Conservation (phyloP, 2,329 filamentous ascomycete species). For the Talaromyces sp. region DNA sequence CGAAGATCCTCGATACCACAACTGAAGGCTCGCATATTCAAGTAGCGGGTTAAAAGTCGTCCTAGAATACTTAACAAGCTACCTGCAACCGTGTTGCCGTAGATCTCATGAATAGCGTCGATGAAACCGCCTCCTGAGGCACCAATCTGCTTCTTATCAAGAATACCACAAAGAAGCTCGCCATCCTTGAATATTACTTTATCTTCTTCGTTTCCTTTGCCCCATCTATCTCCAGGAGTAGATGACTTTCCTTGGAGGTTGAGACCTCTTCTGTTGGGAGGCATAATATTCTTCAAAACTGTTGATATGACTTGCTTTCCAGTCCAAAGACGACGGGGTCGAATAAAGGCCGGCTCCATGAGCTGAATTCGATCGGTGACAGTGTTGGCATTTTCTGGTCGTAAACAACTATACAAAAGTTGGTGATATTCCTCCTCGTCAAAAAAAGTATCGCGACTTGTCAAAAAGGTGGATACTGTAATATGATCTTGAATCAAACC, state of each 20-base stretch:
- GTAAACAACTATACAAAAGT: constrained; percentile 82
- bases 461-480: constrained; percentile 87
- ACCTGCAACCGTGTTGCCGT: constrained; percentile 81
- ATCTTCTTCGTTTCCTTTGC: constrained; percentile 66
- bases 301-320: constrained; percentile 95
- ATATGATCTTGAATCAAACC: constrained; percentile 98
- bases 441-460: constrained; percentile 88
- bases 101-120: constrained; percentile 89
- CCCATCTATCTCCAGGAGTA: constrained; percentile 78
- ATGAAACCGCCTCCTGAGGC: constrained; percentile 82
- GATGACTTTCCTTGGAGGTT: constrained; percentile 77
- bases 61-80: constrained; percentile 86
- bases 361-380: constrained; percentile 77
- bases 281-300: constrained; percentile 86
- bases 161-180: constrained; percentile 81
- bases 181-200: constrained; percentile 79
- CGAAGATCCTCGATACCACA: constrained; percentile 96
- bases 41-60: constrained; percentile 78
- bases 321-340: constrained; percentile 81
- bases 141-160: constrained; percentile 94
- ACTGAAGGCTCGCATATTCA: constrained; percentile 92
- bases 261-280: constrained; percentile 69
- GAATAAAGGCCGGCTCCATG: constrained; percentile 75
- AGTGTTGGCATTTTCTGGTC: constrained; percentile 87
- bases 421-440: constrained; percentile 85